Conservation (phyloP, 2,329 filamentous ascomycete species). For the Phaeosphaeria sp. region DNA sequence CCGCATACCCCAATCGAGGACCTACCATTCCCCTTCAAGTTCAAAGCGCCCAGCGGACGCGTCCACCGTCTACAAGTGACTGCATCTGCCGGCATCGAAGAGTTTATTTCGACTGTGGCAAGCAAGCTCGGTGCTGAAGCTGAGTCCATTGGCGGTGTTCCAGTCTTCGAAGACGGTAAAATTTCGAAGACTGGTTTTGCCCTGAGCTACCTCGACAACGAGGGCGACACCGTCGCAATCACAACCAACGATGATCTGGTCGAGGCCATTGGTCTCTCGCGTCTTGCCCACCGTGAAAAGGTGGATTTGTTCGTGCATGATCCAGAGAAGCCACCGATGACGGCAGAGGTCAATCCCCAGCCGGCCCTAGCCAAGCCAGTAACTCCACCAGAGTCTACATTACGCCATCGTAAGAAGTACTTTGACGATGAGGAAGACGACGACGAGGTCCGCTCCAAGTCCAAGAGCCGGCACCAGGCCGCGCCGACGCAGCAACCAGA, state of each 20-base stretch:
- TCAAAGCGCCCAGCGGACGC: constrained; percentile 94
- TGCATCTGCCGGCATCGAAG: constrained; percentile 78
- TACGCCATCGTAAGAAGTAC: constrained; percentile 55
- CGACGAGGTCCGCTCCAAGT: constrained; percentile 52
- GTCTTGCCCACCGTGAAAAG: constrained; percentile 81
- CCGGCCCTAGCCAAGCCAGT: constrained; percentile 58
- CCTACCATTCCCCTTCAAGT: constrained; percentile 94
- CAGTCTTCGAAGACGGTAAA: constrained; percentile 78
- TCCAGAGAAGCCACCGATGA: constrained; percentile 84
- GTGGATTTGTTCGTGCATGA: constrained; percentile 98
- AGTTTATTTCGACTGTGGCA: constrained; percentile 78
- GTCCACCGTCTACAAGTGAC: constrained; percentile 90
- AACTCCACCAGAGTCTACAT: constrained; percentile 60
- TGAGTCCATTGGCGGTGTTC: constrained; percentile 81
- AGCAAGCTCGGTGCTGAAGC: constrained; percentile 85
- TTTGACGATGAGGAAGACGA: constrained; percentile 65
- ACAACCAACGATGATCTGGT: constrained; percentile 93
- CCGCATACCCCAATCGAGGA: constrained; percentile 65
- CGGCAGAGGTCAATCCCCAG: constrained; percentile 66
- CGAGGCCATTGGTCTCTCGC: constrained; percentile 85
- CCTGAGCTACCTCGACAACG: constrained; percentile 94
- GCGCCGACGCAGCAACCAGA: constrained; percentile 68
- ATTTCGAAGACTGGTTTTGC: constrained; percentile 82
- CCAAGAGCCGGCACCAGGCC: constrained; percentile 51
- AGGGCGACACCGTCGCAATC: constrained; percentile 95